Evolutionary conservation across 257 asterid species (phyloP), one percentile per base, ranked within the genome.

Genomic region (Parsonsia alboflavescens): DNA sequence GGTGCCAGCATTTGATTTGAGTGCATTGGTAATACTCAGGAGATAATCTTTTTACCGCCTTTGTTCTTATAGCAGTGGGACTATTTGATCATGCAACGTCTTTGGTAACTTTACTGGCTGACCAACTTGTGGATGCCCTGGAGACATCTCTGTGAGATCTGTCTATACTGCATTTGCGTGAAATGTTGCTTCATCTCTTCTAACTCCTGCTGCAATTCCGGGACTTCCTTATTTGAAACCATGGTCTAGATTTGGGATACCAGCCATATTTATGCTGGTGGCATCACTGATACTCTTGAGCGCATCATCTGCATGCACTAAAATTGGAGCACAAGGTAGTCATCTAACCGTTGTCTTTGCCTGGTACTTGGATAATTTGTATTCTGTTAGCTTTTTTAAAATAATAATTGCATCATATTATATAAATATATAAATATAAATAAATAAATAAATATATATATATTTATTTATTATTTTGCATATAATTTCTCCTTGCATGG

Each of bases 231-330:
- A 74, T 10, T 26, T 81, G 75, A 75, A 71, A 63, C 75, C 82
- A 17, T 78, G 85, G 85, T 65, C 82, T 78, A 62, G 70, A 59
- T 81, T 81, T 71, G 80, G 80, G 50, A 59, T 78, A 3, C 82
- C 82, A 22, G 57, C 85, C 61, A 74, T 81, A 48, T 36, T 66
- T 65, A 33, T 71, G 48, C 54, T 74, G 54, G 62, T 71, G 56
- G 82, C 80, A 19, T 70, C 71, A 61, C 19, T 77, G 7, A 9
- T 70, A 42, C 74, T 74, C 75, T 71, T 77, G 68, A 71, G 77
- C 0, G 77, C 77, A 26, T 70, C 77, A 22, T 12, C 48, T 44
- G 19, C 65, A 17, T 77, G 64, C 65, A 41, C 44, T 10, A 53
- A 36, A 21, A 53, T 44, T 71, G 30, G 63, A 36, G 82, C 85